A percentile compares a stretch with the other conserved stretches of the same genome.
Evolutionary conservation across 805 yeast species (phyloP).

Genomic region (Pichia sporocuriosa): DNA sequence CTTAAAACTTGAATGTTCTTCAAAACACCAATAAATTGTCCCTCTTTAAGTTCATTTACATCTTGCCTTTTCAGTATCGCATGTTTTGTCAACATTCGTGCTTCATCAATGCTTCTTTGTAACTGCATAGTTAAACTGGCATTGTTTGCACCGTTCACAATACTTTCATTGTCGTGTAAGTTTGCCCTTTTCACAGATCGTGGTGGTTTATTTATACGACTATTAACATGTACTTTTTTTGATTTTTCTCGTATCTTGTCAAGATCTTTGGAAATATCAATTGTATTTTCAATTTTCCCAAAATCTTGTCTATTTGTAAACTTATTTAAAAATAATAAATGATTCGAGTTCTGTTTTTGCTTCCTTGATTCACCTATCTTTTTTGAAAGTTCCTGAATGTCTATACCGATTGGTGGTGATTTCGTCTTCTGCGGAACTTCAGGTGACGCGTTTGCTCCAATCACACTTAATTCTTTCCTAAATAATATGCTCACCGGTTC

Average conservation of each 20-base stretch:
- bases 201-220: background rate
- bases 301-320: too few species aligned
- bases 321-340: too few species aligned
- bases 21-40: background rate
- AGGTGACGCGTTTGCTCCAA: background rate
- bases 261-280: background rate
- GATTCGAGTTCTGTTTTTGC: background rate
- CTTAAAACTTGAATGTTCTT: slow-evolving; percentile 1
- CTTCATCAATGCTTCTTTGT: slow-evolving; percentile 1
- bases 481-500: background rate
- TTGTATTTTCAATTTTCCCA: background rate
- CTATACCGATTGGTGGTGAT: background rate
- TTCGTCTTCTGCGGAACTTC: too few species aligned
- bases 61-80: slow-evolving; percentile 4
- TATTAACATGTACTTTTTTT: background rate
- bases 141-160: too few species aligned
- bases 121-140: background rate
- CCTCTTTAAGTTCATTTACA: background rate
- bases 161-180: background rate
- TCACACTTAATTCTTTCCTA: background rate
- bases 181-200: background rate
- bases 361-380: background rate
- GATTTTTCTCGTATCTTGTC: slow-evolving; percentile 4
- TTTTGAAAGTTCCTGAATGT: background rate
- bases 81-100: slow-evolving; percentile 4